Evolutionary conservation across 495 filamentous ascomycete species (phyloP), one percentile per base, ranked within the genome.

Genomic region (Melanomma pulvis-pyrius): DNA sequence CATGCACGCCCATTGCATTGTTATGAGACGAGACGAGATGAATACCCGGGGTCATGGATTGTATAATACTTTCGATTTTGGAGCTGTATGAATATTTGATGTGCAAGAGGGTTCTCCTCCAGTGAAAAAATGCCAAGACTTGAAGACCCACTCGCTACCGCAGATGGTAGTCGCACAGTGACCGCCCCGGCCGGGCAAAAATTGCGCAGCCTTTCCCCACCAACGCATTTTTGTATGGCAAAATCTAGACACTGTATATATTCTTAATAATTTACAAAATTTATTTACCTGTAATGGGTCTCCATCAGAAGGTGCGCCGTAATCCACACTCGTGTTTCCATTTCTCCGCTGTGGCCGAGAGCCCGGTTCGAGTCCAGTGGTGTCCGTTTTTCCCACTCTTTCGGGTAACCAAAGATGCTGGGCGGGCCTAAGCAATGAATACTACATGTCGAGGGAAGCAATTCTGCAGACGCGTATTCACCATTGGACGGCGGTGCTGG

Each of bases 391-490:
- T 60, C 74, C 78, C 74, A 86, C 84, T 86, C 83, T 78, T 78
- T 78, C 68, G 80, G 83, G 84, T 84, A 86, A 83, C 83, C 80
- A 77, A 77, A 77, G 83, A 86, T 77, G 82, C 79, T 84, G 79
- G 73, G 71, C 67, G 77, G 76, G 79, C 76, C 74, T 86, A 84
- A 86, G 83, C 80, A 83, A 84, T 86, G 84, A 78, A 80, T 75
- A 78, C 82, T 80, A 86, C 77, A 19, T 70, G 80, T 84, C 82
- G 82, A 86, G 84, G 82, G 82, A 84, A 85, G 83, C 76, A 85
- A 86, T 85, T 84, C 82, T 83, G 84, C 84, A 86, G 82, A 84
- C 80, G 78, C 79, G 81, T 76, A 75, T 83, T 77, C 84, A 84
- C 83, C 82, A 80, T 79, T 75, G 80, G 77, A 75, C 83, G 84